Base-by-base conservation (phyloP, 441 rosid genomes). In the Breynia disticha region DNA sequence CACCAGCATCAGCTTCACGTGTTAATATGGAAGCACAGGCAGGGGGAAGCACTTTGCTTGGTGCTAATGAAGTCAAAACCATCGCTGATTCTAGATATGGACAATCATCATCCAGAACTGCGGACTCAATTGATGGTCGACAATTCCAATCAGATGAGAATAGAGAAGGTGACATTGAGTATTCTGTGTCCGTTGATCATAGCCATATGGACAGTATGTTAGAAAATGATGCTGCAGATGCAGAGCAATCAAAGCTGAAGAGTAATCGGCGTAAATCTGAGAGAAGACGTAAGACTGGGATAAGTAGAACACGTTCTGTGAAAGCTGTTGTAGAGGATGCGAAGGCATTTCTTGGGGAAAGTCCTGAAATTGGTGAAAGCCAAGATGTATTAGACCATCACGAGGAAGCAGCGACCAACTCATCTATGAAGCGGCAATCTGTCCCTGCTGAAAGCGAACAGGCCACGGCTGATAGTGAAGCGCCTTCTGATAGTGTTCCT, bases 391-490 rank as follows among this genome's bases (percentile, higher is more conserved):
- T 68, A 8, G 61, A 55, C 65, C 75, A 39, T 63, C 59, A 51
- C 19, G 69, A 76, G 73, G 72, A 91, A 86, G 76, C 71, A 88
- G 43, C 84, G 56, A 38, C 35, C 5, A 28, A 28, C 35, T 4
- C 3, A 28, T 28, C 35, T 4, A 28, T 5, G 35, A 28, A 28
- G 75, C 71, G 90, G 43, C 84, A 56, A 42, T 81, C 60, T 12
- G 72, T 63, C 32, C 72, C 78, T 35, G 65, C 69, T 20, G 86
- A 69, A 52, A 76, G 67, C 52, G 80, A 76, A 75, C 78, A 68
- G 56, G 70, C 76, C 62, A 84, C 60, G 56, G 81, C 71, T 52
- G 82, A 86, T 50, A 84, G 90, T 20, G 89, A 84, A 63, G 90
- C 74, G 16, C 71, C 47, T 57, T 79, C 84, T 46, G 90, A 76